These are phyloP conservation scores for Chaetoceros muelleri DNA, from an alignment of 108 stramenopile species.

Conservation along the genomic window DNA sequence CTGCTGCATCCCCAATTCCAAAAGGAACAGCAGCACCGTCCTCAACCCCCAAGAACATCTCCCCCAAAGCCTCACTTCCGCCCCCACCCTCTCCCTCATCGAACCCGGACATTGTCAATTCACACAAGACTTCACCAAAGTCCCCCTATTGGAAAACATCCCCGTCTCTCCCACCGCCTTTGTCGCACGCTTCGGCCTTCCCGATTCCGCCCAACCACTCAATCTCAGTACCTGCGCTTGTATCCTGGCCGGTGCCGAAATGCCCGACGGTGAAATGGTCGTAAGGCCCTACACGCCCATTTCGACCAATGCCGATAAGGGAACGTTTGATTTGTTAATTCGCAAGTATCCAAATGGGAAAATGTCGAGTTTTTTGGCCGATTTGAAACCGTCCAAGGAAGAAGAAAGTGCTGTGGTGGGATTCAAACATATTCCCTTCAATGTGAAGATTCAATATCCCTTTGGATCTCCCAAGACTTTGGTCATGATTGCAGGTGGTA, in stretches of 20 bases:
- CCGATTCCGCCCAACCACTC: conserved; percentile 40
- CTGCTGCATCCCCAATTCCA: background rate
- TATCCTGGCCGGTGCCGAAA: conserved; percentile 70
- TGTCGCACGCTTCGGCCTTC: conserved; percentile 60
- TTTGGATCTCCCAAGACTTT: conserved; percentile 58
- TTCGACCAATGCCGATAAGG: conserved; percentile 74
- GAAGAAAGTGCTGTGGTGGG: conserved; percentile 24
- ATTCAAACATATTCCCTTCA: conserved; percentile 82
- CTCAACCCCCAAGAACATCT: too few relatives aligned
- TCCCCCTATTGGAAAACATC: conserved; percentile 38
- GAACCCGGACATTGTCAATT: conserved; percentile 69
- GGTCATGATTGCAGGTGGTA: conserved; percentile 95
- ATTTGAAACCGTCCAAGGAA: conserved; percentile 1
- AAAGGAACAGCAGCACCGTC: background rate
- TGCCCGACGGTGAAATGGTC: conserved; percentile 37
- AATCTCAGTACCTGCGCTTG: conserved; percentile 84
- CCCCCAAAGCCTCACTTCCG: background rate
- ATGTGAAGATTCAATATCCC: conserved; percentile 83
- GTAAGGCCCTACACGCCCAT: conserved; percentile 94
- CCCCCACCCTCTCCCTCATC: conserved; percentile 26
- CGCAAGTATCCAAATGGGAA: conserved; percentile 57
- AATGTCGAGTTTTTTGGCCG: background rate
- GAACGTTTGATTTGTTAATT: conserved; percentile 86
- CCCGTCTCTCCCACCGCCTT: conserved; percentile 42
- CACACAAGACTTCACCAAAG: conserved; percentile 35